Percentiles rank a stretch among this genome's conserved stretches.
phyloP scores from a whole-genome alignment of 495 filamentous ascomycete genomes.

The Penicillium alfredii region DNA sequence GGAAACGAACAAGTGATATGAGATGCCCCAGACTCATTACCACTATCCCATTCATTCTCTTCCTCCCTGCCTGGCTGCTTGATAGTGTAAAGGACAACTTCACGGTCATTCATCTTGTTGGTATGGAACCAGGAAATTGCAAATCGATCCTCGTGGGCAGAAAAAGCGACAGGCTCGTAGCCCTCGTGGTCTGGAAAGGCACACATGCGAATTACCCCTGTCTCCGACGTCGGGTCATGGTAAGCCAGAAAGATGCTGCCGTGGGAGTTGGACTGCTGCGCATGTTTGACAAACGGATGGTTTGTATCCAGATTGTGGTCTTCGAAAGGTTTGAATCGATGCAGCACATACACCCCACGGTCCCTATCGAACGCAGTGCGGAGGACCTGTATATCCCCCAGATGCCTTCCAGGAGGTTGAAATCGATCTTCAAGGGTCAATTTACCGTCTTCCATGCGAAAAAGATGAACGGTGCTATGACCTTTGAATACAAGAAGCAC shows the following conservation, averaged over 20 bases:
- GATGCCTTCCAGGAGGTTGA: conserved; percentile 17
- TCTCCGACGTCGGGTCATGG: conserved; percentile 16
- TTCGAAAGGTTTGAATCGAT: conserved; percentile 25
- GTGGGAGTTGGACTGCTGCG: conserved; percentile 15
- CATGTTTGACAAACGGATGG: conserved; percentile 36
- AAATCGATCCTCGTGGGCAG: conserved; percentile 23
- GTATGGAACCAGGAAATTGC: conserved; percentile 42
- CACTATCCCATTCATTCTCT: background rate
- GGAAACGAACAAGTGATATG: conserved; percentile 9
- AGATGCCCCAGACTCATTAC: too few species aligned
- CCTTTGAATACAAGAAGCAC: conserved; percentile 24
- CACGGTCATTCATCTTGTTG: conserved; percentile 13
- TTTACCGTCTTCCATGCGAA: conserved; percentile 13
- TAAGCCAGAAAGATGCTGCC: conserved; percentile 26
- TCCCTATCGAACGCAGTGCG: conserved; percentile 24
- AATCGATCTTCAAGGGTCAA: conserved; percentile 10
- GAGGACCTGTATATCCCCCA: conserved; percentile 27
- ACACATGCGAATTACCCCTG: conserved; percentile 17
- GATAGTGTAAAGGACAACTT: conserved; percentile 28
- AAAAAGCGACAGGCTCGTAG: conserved; percentile 30
- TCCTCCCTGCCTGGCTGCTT: background rate
- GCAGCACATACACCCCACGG: conserved; percentile 25
- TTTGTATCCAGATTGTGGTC: conserved; percentile 19
- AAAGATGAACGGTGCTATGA: conserved; percentile 25
- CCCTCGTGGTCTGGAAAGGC: conserved; percentile 26